Percentiles rank a stretch among this genome's conserved stretches.
These are phyloP conservation scores for Nemania diffusa DNA, from an alignment of 2,329 filamentous ascomycete species.

Conservation along the genomic window DNA sequence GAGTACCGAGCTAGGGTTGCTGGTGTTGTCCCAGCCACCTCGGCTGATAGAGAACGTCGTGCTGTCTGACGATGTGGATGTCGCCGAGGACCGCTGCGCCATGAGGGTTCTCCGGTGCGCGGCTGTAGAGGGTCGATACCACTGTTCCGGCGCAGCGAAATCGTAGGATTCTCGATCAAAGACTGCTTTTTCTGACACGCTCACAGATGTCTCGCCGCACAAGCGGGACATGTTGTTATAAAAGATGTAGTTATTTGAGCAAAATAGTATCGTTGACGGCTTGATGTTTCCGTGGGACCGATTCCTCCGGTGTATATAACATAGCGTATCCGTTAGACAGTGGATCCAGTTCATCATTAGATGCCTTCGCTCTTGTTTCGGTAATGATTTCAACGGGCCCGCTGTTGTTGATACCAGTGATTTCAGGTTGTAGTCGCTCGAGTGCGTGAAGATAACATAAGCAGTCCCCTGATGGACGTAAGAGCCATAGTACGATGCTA, in stretches of 20 bases:
- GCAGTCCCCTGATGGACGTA: constrained; percentile 72
- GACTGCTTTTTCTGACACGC: constrained; percentile 55
- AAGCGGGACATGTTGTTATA: constrained; percentile 70
- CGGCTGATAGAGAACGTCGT: constrained; percentile 53
- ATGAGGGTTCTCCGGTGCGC: constrained; percentile 47
- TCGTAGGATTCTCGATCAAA: constrained; percentile 78
- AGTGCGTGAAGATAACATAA: constrained; percentile 74
- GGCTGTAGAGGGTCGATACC: constrained; percentile 56
- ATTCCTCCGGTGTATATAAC: constrained; percentile 72
- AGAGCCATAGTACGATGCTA: constrained; percentile 76
- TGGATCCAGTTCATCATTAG: constrained; percentile 79
- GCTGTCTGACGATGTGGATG: constrained; percentile 47
- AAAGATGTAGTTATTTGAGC: constrained; percentile 72
- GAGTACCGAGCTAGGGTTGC: constrained; percentile 50
- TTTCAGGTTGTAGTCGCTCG: constrained; percentile 73
- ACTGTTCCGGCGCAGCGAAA: constrained; percentile 77
- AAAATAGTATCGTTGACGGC: constrained; percentile 76
- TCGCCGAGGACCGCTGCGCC: constrained; percentile 46
- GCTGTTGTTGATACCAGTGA: constrained; percentile 73
- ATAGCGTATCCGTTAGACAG: constrained; percentile 75
- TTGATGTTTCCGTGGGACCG: constrained; percentile 75
- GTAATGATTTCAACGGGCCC: constrained; percentile 68
- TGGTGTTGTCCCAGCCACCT: constrained; percentile 44
- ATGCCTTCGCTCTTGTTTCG: constrained; percentile 68
- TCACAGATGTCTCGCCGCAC: constrained; percentile 55